Evolutionary conservation across 306 rosid species (phyloP).

Genomic region (Elaeagnus macrophylla): DNA sequence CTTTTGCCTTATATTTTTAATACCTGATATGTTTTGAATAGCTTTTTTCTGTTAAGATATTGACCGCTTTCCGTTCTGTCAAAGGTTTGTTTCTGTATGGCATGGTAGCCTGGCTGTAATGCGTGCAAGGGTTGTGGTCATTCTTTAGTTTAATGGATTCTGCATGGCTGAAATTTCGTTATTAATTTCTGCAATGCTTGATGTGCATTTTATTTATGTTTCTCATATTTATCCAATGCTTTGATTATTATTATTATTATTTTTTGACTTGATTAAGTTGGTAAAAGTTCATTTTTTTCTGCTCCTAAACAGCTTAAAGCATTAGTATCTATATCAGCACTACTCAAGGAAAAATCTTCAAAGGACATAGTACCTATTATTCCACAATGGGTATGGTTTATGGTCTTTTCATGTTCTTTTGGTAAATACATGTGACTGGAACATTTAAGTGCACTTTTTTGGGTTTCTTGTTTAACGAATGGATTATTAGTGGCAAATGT

Average conservation of each 20-base stretch:
- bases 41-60: not conserved
- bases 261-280: conserved; percentile 2
- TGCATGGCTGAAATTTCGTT: not conserved
- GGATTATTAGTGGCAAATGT: not conserved
- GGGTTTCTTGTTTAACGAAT: not conserved
- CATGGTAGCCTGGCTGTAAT: not conserved
- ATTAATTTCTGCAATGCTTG: not conserved
- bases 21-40: not conserved
- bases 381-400: conserved; percentile 81
- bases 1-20: too few species aligned
- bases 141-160: not conserved
- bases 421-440: not conserved
- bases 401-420: conserved; percentile 2
- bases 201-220: not conserved
- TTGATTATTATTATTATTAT: not conserved
- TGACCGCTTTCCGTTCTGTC: not conserved
- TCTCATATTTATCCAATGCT: not conserved
- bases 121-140: not conserved
- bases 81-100: not conserved
- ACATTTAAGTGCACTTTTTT: not conserved
- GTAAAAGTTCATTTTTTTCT: conserved; percentile 20
- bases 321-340: conserved; percentile 53
- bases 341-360: conserved; percentile 59
- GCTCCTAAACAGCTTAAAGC: conserved; percentile 71
- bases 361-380: conserved; percentile 56